phyloP scores from a whole-genome alignment of 2,329 filamentous ascomycete species.

The Ophiocordyceps camponoti-rufipedis region DNA sequence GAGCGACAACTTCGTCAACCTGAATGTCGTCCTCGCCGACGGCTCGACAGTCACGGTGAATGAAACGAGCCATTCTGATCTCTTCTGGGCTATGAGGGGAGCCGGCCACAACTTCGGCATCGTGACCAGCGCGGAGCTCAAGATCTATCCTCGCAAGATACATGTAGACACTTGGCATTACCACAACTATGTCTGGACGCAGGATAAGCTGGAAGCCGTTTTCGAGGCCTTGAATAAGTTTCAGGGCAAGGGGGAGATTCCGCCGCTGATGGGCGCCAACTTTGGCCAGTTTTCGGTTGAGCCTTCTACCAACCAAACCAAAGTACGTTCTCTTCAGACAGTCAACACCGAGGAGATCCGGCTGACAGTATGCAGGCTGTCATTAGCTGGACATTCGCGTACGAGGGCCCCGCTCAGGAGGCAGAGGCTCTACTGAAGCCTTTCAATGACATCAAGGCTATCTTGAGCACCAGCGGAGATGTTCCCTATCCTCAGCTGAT shows the following conservation, averaged over 20 bases:
- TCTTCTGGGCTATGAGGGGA: constrained; percentile 17
- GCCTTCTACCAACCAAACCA: not conserved
- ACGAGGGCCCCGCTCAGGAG: constrained; percentile 6
- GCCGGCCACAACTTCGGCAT: constrained; percentile 17
- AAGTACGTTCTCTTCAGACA: constrained; percentile 1
- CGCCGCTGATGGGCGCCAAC: constrained; percentile 5
- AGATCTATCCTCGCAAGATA: constrained; percentile 11
- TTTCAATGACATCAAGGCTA: constrained; percentile 7
- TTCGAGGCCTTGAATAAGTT: constrained; percentile 7
- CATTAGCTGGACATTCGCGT: constrained; percentile 8
- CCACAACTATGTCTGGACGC: constrained; percentile 7
- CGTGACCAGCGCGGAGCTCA: constrained; percentile 11
- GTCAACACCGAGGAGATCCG: not conserved
- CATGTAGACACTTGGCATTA: constrained; percentile 8
- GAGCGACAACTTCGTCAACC: constrained; percentile 14
- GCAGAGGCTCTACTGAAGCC: constrained; percentile 6
- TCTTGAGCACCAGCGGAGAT: constrained; percentile 2
- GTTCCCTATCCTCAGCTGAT: constrained; percentile 5
- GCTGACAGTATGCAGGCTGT: constrained; percentile 1
- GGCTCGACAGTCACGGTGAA: constrained; percentile 7
- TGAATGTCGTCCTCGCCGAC: constrained; percentile 14
- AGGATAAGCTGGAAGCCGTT: constrained; percentile 6
- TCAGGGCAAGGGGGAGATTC: constrained; percentile 1
- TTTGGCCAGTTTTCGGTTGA: constrained; percentile 2
- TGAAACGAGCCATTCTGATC: constrained; percentile 10